phyloP scores from a whole-genome alignment of 1,284 basidiomycete species.

The Exobasidium cylindrosporum region DNA sequence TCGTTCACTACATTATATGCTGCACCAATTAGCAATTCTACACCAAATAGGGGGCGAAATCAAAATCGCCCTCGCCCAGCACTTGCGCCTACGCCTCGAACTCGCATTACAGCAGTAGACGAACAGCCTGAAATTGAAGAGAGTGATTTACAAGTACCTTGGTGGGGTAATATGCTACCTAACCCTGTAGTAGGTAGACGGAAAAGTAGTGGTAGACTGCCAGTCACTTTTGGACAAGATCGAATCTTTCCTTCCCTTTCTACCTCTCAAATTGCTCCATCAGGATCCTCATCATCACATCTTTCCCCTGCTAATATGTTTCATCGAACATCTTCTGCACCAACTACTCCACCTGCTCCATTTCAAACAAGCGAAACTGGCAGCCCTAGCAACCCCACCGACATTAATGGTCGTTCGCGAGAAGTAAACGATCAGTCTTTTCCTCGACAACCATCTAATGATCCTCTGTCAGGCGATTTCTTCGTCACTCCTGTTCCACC shows the following conservation, averaged over 20 bases:
- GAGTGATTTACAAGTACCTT: background rate
- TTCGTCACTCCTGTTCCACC: background rate
- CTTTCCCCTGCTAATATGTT: too few species aligned
- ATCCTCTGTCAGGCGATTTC: background rate
- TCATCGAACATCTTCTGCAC: background rate
- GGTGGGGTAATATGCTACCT: background rate
- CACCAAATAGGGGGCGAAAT: background rate
- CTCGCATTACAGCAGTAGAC: background rate
- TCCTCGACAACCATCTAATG: background rate
- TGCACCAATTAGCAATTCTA: background rate
- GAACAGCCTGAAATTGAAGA: background rate
- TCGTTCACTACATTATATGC: background rate
- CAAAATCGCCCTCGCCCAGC: background rate
- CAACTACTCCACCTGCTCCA: background rate
- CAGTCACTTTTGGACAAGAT: background rate
- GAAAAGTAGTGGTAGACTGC: background rate
- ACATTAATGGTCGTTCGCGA: too few species aligned
- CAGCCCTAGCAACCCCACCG: background rate
- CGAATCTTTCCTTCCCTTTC: background rate
- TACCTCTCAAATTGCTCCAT: too few species aligned
- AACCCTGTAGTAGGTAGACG: background rate
- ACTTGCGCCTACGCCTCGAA: background rate
- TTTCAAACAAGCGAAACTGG: background rate
- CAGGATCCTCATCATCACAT: background rate
- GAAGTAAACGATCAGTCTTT: background rate